A percentile compares a stretch with the other conserved stretches of the same genome.
Conservation (phyloP, 805 yeast species). For the Nadsonia fulvescens region DNA sequence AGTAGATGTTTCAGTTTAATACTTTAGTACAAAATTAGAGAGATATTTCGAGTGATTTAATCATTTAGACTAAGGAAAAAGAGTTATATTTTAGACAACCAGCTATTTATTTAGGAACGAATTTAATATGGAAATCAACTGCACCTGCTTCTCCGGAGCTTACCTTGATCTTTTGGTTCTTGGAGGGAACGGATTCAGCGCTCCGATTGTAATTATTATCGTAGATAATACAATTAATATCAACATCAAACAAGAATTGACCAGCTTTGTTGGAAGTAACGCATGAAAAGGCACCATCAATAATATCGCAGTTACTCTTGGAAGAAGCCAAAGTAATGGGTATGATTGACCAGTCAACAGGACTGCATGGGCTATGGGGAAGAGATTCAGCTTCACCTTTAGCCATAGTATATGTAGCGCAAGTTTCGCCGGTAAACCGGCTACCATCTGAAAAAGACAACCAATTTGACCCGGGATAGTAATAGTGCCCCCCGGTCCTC, state of each 20-base stretch:
- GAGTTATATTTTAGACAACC: too few species aligned
- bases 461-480: slow-evolving; percentile 37
- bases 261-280: slow-evolving; percentile 22
- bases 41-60: too few species aligned
- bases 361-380: too few species aligned
- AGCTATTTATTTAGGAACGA: too few species aligned
- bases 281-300: slow-evolving; percentile 19
- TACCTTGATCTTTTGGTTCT: slow-evolving; percentile 30
- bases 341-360: too few species aligned
- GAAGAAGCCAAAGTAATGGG: slow-evolving; percentile 52
- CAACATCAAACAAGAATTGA: slow-evolving; percentile 44
- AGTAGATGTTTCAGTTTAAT: too few species aligned
- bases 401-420: slow-evolving; percentile 53
- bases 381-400: slow-evolving; percentile 43
- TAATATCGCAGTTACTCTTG: slow-evolving; percentile 49
- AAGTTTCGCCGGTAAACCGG: slow-evolving; percentile 67
- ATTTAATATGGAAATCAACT: too few species aligned
- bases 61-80: too few species aligned
- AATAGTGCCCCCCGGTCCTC: slow-evolving; percentile 27
- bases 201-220: slow-evolving; percentile 52
- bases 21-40: too few species aligned
- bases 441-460: slow-evolving; percentile 69
- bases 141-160: slow-evolving; percentile 26
- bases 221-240: slow-evolving; percentile 30
- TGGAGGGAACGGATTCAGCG: slow-evolving; percentile 26